Evolutionary conservation across 441 rosid genomes (phyloP), one percentile per base, ranked within the genome.

Genomic region (Pelargonium australe): DNA sequence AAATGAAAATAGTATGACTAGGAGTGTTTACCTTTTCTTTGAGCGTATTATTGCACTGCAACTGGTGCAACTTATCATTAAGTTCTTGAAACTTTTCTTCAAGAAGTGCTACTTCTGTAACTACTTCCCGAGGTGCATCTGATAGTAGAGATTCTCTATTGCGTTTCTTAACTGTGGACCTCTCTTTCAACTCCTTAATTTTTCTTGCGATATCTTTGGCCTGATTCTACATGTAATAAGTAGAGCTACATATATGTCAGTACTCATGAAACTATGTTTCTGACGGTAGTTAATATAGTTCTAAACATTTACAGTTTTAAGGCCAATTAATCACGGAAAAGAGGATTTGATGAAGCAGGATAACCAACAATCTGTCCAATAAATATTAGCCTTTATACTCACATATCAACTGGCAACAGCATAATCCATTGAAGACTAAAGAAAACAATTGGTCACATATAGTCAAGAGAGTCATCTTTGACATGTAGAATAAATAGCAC

Each of bases 11-110:
- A 69, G 41, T 31, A 13, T 19, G 19, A 58, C 37, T 11, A 67
- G 41, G 62, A 11, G 41, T 73, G 63, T 60, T 68, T 81, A 93
- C 95, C 92, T 81, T 85, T 70, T 72, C 84, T 69, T 75, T 80
- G 64, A 91, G 90, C 82, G 71, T 75, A 67, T 78, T 70, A 78
- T 84, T 83, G 74, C 76, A 72, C 67, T 82, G 89, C 69, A 88
- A 79, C 44, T 80, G 86, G 74, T 9, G 82, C 45, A 89, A 80
- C 79, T 74, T 78, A 66, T 76, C 82, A 31, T 57, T 63, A 58
- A 87, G 72, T 76, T 93, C 85, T 69, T 70, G 84, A 80, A 85
- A 83, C 80, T 88, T 88, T 75, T 88, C 93, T 75, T 85, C 86
- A n/a, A 75, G 72, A 75, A 69, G 67, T 43, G 80, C 25, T 69